Evolutionary conservation across 495 filamentous ascomycete genomes (phyloP), one percentile per base, ranked within the genome.

Genomic region (Poronia punctata): DNA sequence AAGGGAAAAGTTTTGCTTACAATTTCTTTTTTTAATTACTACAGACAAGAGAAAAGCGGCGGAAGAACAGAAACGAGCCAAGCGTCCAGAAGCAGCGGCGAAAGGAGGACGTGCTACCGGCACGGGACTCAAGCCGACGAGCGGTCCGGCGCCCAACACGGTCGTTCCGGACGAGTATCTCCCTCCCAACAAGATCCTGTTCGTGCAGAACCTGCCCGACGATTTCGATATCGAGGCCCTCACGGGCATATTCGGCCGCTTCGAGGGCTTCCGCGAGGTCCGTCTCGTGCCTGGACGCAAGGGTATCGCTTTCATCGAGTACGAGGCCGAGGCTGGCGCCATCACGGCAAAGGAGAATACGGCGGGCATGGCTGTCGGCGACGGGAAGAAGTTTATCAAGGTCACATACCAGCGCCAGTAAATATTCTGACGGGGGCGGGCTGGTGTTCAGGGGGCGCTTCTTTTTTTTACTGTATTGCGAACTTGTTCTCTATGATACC

Each of bases 141-240:
- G 76, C 43, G 71, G 72, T 43, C 71, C 78, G 12, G 71, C 77
- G n/a, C 68, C 79, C 0, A 74, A 81, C 17, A 73, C 82, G 14
- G 83, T 93, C 33, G 79, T 97, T 11, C 92, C 92, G 2, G 93
- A 96, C 74, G 92, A 99, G 65, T 97, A 93, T 58, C 77, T 97
- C 0, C 92, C 88, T 3, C 90, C 93, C 31, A 99, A 97, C 74
- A 94, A 93, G 66, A 92, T 87, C 45, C 74, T 99, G n/a, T 95
- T 97, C 72, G 69, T 97, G 36, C 88, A 89, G 63, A 88, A 95
- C 52, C 56, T 99, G 32, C 90, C 93, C 11, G 87, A 93, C 48
- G 84, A 87, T 41, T 85, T 83, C 55, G 83, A 82, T 62, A 77
- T 83, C 57, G 88, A 92, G 36, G 75, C 67, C 26, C 80, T 98